Evolutionary conservation across 169 alveolate species (phyloP).

Genomic region (Plasmodium vivax): DNA sequence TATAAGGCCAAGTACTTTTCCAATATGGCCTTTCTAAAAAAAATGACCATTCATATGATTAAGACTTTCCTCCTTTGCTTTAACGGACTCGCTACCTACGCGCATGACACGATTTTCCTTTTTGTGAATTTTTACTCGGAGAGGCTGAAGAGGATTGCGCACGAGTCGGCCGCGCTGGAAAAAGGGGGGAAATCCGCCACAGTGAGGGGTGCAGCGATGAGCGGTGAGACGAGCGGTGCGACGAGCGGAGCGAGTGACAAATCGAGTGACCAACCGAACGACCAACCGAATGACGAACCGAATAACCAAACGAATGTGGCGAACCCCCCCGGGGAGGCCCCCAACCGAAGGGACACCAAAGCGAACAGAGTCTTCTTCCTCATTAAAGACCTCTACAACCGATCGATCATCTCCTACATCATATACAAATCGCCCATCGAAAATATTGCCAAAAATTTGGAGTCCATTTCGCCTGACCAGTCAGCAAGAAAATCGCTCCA

Average conservation of each 20-base stretch:
- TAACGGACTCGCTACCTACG: slow-evolving; percentile 60
- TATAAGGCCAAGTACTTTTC: slow-evolving; percentile 49
- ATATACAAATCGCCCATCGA: slow-evolving; percentile 57
- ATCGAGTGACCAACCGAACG: background rate
- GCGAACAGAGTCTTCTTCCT: background rate
- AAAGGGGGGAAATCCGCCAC: background rate
- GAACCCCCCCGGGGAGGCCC: background rate
- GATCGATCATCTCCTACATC: slow-evolving; percentile 40
- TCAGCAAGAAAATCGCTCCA: background rate
- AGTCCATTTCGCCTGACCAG: slow-evolving; percentile 4
- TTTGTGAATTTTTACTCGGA: slow-evolving; percentile 65
- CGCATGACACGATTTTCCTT: slow-evolving; percentile 56
- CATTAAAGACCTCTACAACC: slow-evolving; percentile 27
- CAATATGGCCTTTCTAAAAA: slow-evolving; percentile 54
- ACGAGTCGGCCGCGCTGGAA: background rate
- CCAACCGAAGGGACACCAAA: background rate
- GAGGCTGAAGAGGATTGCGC: slow-evolving; percentile 22
- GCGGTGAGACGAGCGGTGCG: no score
- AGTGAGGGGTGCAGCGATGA: background rate
- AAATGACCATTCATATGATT: slow-evolving; percentile 33
- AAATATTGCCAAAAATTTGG: slow-evolving; percentile 11
- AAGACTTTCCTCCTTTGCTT: slow-evolving; percentile 46
- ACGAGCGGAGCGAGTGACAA: no score
- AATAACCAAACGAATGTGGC: background rate
- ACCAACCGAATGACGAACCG: background rate